A percentile compares a stretch with the other conserved stretches of the same genome.
Evolutionary conservation across 1,284 basidiomycete genomes (phyloP).

Genomic region (Coniferiporia sulphurascens): DNA sequence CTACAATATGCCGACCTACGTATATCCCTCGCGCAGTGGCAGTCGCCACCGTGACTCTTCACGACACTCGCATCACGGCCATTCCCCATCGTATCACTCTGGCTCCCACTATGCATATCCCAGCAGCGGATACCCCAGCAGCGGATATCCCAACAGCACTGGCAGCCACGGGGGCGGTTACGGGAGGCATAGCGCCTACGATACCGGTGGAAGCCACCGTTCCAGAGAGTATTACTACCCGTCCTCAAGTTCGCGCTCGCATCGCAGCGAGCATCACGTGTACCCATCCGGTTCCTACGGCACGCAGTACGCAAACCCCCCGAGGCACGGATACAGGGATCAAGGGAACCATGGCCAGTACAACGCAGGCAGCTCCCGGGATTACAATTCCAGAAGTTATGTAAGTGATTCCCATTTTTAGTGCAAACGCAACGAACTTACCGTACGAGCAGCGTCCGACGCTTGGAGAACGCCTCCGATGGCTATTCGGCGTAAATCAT

Average conservation of each 20-base stretch:
- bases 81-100: conserved; percentile 8
- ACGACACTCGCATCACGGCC: conserved; percentile 4
- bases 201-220: not conserved
- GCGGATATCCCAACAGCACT: not conserved
- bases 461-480: conserved; percentile 15
- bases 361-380: not conserved
- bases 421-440: not conserved
- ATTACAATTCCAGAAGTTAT: not conserved
- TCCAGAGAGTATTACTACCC: conserved; percentile 14
- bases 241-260: conserved; percentile 1
- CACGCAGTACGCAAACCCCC: not conserved
- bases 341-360: not conserved
- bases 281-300: not conserved
- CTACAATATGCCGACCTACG: conserved; percentile 12
- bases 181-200: not conserved
- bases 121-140: not conserved
- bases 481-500: conserved; percentile 16
- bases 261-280: not conserved
- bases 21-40: conserved; percentile 8
- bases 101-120: not conserved
- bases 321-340: not conserved
- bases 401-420: not conserved
- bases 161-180: not conserved
- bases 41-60: conserved; percentile 11
- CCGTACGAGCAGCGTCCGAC: conserved; percentile 7